Conservation (phyloP, 176 grass and related monocot species). For the Phragmites australis region DNA sequence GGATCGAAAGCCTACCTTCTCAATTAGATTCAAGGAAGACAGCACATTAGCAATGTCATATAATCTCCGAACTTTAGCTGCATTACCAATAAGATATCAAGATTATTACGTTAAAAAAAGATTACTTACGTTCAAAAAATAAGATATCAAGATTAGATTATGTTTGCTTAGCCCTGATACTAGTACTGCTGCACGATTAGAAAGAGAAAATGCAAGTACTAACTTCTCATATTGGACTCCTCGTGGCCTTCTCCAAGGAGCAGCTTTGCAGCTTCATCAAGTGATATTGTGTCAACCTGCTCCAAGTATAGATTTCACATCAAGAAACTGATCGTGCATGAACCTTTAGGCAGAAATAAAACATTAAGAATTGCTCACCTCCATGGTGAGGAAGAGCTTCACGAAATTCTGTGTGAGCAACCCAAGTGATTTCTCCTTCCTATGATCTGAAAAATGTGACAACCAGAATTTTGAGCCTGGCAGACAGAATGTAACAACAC, state of each 20-base stretch:
- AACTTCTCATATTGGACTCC: constrained; percentile 84
- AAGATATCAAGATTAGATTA: background rate
- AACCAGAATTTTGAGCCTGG: background rate
- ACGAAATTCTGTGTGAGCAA: constrained; percentile 89
- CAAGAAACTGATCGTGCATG: background rate
- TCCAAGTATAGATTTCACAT: constrained; percentile 2
- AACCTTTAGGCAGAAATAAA: constrained; percentile 1
- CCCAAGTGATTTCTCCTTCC: constrained; percentile 89
- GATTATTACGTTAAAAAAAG: too few relatives aligned
- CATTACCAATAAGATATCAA: constrained; percentile 7
- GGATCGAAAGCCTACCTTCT: constrained; percentile 55
- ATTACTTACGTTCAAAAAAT: too few relatives aligned
- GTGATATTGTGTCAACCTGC: constrained; percentile 67
- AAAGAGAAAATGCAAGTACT: background rate
- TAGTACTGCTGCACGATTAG: background rate
- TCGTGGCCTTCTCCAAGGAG: constrained; percentile 72
- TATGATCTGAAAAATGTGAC: constrained; percentile 48
- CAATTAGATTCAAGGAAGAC: constrained; percentile 76
- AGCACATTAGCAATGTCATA: constrained; percentile 94
- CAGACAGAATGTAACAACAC: constrained; percentile 7
- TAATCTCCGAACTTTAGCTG: constrained; percentile 84
- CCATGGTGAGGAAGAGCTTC: constrained; percentile 81
- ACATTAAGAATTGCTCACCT: constrained; percentile 46
- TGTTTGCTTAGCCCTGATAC: background rate
- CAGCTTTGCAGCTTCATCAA: constrained; percentile 73